Conservation (phyloP, 148 eudicot species). For the Vaccinium vitisidaea region DNA sequence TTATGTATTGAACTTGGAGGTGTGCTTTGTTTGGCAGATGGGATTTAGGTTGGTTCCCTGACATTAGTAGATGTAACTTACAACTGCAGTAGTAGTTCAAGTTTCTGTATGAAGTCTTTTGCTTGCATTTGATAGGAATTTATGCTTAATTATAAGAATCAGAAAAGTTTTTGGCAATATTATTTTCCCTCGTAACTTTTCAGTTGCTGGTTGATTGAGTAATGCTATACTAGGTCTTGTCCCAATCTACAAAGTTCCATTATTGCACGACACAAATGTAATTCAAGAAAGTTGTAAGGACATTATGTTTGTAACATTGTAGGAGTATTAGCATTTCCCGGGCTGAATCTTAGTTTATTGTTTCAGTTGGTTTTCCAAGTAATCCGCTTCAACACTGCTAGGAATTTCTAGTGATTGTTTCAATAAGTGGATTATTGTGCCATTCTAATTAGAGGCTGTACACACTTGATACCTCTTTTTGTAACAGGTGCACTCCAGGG, state of each 20-base stretch:
- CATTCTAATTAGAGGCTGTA: background rate
- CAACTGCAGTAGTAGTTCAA: background rate
- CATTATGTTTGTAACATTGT: no score
- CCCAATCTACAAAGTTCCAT: background rate
- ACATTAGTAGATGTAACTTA: background rate
- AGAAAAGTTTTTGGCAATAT: background rate
- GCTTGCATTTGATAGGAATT: background rate
- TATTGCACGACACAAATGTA: background rate
- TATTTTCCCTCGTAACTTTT: background rate
- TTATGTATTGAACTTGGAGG: background rate
- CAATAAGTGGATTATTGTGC: background rate
- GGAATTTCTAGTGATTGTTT: background rate
- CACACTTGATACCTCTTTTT: no score
- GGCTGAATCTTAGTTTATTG: background rate
- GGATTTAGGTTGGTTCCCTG: background rate
- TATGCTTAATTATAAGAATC: background rate
- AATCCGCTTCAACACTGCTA: background rate
- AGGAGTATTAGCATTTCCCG: no score
- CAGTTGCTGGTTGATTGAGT: background rate
- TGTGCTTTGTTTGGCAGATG: background rate
- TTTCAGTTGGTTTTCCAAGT: constrained; percentile 10
- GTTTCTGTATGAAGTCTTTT: background rate
- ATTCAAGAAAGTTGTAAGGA: background rate
- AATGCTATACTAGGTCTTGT: background rate
- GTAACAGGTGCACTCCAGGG: constrained; percentile 88